Conservation (phyloP, 352 stramenopile genomes). For the Globisporangium heterothallicum region DNA sequence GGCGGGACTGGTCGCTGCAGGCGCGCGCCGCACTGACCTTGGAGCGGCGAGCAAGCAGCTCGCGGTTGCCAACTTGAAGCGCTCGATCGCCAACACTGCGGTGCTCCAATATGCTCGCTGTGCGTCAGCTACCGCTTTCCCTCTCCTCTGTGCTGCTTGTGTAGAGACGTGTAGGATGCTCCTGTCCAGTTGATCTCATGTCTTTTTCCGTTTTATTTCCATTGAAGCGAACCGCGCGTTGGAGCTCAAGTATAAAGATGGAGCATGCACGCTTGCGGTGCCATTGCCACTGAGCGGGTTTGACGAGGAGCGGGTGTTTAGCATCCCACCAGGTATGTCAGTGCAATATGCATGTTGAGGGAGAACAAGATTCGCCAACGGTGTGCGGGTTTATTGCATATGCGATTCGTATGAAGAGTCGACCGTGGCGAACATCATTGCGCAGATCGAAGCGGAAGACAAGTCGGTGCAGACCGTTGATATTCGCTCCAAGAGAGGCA, state of each 20-base stretch:
- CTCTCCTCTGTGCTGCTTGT: neutral
- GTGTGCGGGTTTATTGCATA: neutral
- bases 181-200: neutral
- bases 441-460: slow-evolving; percentile 76
- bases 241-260: slow-evolving; percentile 80
- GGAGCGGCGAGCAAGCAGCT: no score
- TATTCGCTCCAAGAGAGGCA: slow-evolving; percentile 52
- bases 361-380: no score
- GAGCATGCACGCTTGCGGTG: slow-evolving; percentile 65
- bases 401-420: slow-evolving; percentile 32
- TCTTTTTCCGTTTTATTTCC: neutral
- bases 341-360: neutral
- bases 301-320: slow-evolving; percentile 77
- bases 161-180: neutral
- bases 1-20: neutral
- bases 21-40: neutral
- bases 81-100: slow-evolving; percentile 13
- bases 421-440: slow-evolving; percentile 63
- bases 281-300: slow-evolving; percentile 73
- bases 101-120: slow-evolving; percentile 13
- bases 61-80: slow-evolving; percentile 9
- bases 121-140: neutral
- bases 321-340: slow-evolving; percentile 47
- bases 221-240: slow-evolving; percentile 43
- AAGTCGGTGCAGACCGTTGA: slow-evolving; percentile 62